Evolutionary conservation across 345 rosid species (phyloP).

Genomic region (Chamaenerion angustifolium): DNA sequence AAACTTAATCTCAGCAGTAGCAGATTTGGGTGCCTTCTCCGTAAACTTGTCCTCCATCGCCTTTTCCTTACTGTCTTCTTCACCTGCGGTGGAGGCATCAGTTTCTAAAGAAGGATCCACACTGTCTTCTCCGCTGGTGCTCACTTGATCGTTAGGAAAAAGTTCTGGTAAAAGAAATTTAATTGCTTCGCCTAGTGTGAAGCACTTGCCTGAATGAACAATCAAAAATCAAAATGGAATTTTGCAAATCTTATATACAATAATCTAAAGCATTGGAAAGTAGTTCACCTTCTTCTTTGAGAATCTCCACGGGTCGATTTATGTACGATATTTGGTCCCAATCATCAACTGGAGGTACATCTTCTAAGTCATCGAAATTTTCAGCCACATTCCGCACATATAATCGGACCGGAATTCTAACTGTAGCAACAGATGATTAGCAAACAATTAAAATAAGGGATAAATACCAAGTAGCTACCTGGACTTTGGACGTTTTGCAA

Average conservation of each 20-base stretch:
- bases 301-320: slow-evolving; percentile 63
- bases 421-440: slow-evolving; percentile 20
- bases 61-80: slow-evolving; percentile 12
- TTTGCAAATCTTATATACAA: too few relatives aligned
- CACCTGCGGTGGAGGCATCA: slow-evolving; percentile 15
- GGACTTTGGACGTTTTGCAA: too few relatives aligned
- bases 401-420: slow-evolving; percentile 69
- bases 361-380: slow-evolving; percentile 62
- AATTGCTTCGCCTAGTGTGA: slow-evolving; percentile 51
- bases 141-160: slow-evolving; percentile 12
- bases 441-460: too few relatives aligned
- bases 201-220: slow-evolving; percentile 40
- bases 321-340: slow-evolving; percentile 81
- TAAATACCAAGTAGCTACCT: too few relatives aligned
- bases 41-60: slow-evolving; percentile 9
- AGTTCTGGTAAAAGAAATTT: slow-evolving; percentile 47
- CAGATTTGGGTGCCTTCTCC: slow-evolving; percentile 9
- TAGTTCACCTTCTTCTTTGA: slow-evolving; percentile 51
- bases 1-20: slow-evolving; percentile 42
- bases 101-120: slow-evolving; percentile 4
- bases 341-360: slow-evolving; percentile 38
- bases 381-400: slow-evolving; percentile 39
- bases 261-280: neutral
- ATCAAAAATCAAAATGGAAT: neutral
- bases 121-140: slow-evolving; percentile 18